phyloP scores from a whole-genome alignment of 2,329 filamentous ascomycete genomes.

The Coniochaeta hoffmannii region DNA sequence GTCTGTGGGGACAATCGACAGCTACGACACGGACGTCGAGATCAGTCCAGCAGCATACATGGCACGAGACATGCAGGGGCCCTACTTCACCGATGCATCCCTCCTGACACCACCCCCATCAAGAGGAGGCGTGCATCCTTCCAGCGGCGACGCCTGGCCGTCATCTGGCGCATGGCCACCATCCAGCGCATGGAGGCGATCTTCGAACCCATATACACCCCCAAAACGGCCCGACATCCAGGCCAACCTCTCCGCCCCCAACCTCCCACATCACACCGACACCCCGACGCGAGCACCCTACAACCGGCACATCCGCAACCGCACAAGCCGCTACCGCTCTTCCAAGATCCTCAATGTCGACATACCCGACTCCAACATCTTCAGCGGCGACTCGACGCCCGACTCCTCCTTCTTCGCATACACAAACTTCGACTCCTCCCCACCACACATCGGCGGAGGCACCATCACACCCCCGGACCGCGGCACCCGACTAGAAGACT shows the following conservation, averaged over 20 bases:
- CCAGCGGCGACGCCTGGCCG: neutral
- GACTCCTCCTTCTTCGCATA: constrained; percentile 1
- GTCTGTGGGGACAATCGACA: neutral
- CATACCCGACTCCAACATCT: constrained; percentile 1
- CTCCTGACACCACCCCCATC: neutral
- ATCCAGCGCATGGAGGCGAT: neutral
- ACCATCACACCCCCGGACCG: neutral
- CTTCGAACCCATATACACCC: neutral
- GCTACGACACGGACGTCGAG: neutral
- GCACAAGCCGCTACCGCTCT: neutral
- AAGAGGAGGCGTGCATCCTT: neutral
- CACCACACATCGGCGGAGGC: neutral
- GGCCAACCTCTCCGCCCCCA: neutral
- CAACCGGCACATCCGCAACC: neutral
- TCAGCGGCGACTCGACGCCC: neutral
- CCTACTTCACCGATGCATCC: neutral
- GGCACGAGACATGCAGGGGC: neutral
- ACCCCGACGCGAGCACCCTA: neutral
- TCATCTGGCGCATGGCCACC: neutral
- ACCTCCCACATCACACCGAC: neutral
- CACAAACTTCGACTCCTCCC: neutral
- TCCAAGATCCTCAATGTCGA: neutral
- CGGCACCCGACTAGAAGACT: neutral
- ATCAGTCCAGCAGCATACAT: neutral
- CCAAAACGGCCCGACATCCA: neutral